phyloP scores from a whole-genome alignment of 805 yeast species.

The Metschnikowia lachancei region DNA sequence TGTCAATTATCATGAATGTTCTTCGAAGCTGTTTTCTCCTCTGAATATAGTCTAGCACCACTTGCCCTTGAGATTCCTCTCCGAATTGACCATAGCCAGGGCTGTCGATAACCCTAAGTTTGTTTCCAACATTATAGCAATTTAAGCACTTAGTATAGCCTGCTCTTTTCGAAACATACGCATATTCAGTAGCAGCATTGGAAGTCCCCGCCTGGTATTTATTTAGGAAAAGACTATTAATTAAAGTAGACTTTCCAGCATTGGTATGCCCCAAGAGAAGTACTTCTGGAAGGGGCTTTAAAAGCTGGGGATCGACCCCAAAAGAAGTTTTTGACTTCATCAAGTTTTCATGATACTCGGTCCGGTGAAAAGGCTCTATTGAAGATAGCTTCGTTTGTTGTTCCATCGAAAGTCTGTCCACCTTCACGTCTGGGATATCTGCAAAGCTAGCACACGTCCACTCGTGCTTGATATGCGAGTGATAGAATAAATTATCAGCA shows the following conservation, averaged over 20 bases:
- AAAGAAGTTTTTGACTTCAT: conserved; percentile 25
- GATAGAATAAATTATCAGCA: conserved; percentile 42
- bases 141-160: conserved; percentile 66
- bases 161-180: conserved; percentile 53
- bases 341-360: conserved; percentile 21
- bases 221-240: conserved; percentile 56
- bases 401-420: conserved; percentile 22
- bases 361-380: conserved; percentile 27
- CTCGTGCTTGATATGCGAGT: conserved; percentile 47
- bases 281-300: conserved; percentile 59
- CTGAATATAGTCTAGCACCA: conserved; percentile 60
- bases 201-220: conserved; percentile 27
- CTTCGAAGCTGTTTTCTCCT: conserved; percentile 53
- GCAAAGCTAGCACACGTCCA: conserved; percentile 57
- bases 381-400: conserved; percentile 17
- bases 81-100: conserved; percentile 90
- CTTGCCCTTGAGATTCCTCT: conserved; percentile 61
- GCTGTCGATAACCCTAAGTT: conserved; percentile 69
- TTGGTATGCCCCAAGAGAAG: conserved; percentile 78
- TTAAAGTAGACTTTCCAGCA: conserved; percentile 79
- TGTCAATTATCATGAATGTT: conserved; percentile 61
- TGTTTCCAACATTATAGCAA: conserved; percentile 64
- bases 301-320: conserved; percentile 34
- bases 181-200: conserved; percentile 37
- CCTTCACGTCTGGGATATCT: conserved; percentile 58